Conservation (phyloP, 2,329 filamentous ascomycete genomes). For the Corinectria fuckeliana region DNA sequence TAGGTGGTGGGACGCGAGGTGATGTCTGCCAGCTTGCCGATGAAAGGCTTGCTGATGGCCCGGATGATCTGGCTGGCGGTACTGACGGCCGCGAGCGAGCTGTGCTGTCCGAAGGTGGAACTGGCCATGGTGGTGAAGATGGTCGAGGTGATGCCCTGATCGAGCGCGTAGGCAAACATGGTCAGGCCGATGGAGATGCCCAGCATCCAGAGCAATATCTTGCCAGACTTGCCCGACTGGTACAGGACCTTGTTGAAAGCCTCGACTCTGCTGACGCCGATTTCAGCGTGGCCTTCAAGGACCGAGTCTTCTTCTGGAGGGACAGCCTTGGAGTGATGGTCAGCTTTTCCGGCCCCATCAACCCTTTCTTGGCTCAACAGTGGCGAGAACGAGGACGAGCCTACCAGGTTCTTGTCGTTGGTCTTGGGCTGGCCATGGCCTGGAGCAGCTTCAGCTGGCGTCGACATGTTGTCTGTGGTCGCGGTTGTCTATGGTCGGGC, state of each 20-base stretch:
- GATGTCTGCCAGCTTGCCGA: constrained; percentile 47
- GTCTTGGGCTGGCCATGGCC: neutral
- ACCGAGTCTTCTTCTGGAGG: neutral
- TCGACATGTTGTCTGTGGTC: neutral
- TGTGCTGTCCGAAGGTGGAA: constrained; percentile 44
- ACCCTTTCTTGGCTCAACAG: neutral
- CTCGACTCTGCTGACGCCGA: constrained; percentile 45
- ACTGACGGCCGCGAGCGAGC: constrained; percentile 41
- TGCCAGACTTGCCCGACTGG: constrained; percentile 44
- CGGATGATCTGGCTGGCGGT: constrained; percentile 45
- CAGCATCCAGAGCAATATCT: constrained; percentile 45
- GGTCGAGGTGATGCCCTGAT: constrained; percentile 44
- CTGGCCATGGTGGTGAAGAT: constrained; percentile 45
- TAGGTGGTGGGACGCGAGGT: constrained; percentile 49
- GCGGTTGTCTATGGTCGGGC: neutral
- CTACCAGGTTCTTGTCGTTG: neutral
- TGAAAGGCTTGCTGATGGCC: constrained; percentile 48
- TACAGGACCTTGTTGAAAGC: constrained; percentile 50
- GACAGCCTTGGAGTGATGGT: neutral
- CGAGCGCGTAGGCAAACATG: constrained; percentile 49
- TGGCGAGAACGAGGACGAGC: neutral
- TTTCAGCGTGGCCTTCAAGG: constrained; percentile 13
- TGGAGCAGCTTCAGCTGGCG: constrained; percentile 1
- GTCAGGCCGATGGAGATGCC: constrained; percentile 45
- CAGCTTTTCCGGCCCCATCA: neutral